A percentile compares a stretch with the other conserved stretches of the same genome.
Evolutionary conservation across 2,329 filamentous ascomycete genomes (phyloP).

Genomic region (Monosporascus sp.): DNA sequence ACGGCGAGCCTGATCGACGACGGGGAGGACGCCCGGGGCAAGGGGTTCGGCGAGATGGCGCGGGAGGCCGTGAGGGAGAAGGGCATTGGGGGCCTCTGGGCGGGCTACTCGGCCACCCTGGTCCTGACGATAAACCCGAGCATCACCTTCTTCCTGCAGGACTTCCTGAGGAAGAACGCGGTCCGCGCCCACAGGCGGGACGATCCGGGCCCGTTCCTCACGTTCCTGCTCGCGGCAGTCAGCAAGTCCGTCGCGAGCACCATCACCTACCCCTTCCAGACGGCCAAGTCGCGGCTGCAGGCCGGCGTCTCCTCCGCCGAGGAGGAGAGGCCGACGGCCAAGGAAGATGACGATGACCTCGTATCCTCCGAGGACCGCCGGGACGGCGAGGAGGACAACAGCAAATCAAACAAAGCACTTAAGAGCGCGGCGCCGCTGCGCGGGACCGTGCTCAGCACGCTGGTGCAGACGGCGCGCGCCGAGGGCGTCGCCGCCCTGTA

Average conservation of each 20-base stretch:
- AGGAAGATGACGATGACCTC: slow-evolving; percentile 21
- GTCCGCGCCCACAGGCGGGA: slow-evolving; percentile 41
- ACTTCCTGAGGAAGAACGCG: slow-evolving; percentile 58
- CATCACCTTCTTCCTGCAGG: slow-evolving; percentile 79
- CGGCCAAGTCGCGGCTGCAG: slow-evolving; percentile 77
- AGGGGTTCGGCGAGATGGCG: slow-evolving; percentile 52
- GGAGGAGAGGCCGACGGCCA: slow-evolving; percentile 15
- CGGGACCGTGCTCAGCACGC: slow-evolving; percentile 57
- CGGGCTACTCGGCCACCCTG: slow-evolving; percentile 76
- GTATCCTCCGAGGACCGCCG: slow-evolving; percentile 7
- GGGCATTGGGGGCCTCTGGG: slow-evolving; percentile 75
- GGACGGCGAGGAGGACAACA: slow-evolving; percentile 24
- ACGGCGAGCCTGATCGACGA: slow-evolving; percentile 44
- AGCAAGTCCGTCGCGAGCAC: slow-evolving; percentile 74
- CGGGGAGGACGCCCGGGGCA: slow-evolving; percentile 10
- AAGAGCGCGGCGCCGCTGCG: slow-evolving; percentile 23
- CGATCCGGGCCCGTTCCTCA: slow-evolving; percentile 22
- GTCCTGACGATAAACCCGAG: slow-evolving; percentile 81
- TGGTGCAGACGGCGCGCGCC: slow-evolving; percentile 50
- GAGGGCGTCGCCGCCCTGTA: slow-evolving; percentile 71
- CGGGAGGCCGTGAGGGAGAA: slow-evolving; percentile 61
- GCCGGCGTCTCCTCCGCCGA: slow-evolving; percentile 39
- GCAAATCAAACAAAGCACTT: slow-evolving; percentile 17
- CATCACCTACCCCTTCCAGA: slow-evolving; percentile 79
- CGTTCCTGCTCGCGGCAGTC: slow-evolving; percentile 58